phyloP scores from a whole-genome alignment of 345 rosid genomes.

The Salix purpurea region DNA sequence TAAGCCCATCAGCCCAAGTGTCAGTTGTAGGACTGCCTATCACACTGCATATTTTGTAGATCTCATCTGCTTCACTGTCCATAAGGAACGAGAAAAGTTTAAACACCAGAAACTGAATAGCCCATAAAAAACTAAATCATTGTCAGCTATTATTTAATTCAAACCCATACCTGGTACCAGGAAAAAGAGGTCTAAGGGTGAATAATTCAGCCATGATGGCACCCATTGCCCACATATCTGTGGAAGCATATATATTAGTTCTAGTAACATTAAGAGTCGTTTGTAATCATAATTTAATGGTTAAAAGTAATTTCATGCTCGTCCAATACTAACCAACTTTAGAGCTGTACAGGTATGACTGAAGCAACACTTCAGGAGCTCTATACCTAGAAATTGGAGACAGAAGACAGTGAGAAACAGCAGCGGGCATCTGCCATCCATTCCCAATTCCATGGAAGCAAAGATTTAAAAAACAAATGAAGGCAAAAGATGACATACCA shows the following conservation, averaged over 20 bases:
- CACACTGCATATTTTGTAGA: slow-evolving; percentile 82
- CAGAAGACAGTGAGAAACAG: not conserved
- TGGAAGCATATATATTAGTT: not conserved
- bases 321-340: slow-evolving; percentile 75
- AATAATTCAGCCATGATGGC: slow-evolving; percentile 91
- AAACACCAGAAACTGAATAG: not conserved
- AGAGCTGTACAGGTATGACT: slow-evolving; percentile 59
- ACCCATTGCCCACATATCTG: slow-evolving; percentile 99
- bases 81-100: slow-evolving; percentile 2
- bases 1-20: slow-evolving; percentile 84
- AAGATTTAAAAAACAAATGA: not conserved
- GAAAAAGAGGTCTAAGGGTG: slow-evolving; percentile 79
- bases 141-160: not conserved
- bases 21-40: slow-evolving; percentile 76
- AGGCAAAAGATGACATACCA: slow-evolving; percentile 48
- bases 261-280: too few relatives aligned
- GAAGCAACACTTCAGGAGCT: slow-evolving; percentile 96
- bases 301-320: not conserved
- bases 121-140: not conserved
- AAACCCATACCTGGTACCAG: slow-evolving; percentile 63
- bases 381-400: slow-evolving; percentile 63
- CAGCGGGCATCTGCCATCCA: not conserved
- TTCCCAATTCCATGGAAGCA: not conserved
- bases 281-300: not conserved
- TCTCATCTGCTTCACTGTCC: slow-evolving; percentile 91